phyloP scores from a whole-genome alignment of 495 filamentous ascomycete species.

The Bryoglossum gracile region DNA sequence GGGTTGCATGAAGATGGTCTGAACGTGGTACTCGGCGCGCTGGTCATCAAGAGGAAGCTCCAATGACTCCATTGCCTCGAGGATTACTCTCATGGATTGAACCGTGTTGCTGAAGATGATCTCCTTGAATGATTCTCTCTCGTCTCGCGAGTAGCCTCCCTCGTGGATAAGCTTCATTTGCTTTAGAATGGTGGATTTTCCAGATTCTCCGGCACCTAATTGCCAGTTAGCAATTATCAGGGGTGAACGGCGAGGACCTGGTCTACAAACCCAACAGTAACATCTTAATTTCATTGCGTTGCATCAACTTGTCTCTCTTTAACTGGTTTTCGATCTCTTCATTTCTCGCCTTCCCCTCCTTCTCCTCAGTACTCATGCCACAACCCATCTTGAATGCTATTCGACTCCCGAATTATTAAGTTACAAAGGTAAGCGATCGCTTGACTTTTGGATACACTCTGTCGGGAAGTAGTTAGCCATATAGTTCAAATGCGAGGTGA shows the following conservation, averaged over 20 bases:
- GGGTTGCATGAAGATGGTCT: constrained; percentile 94
- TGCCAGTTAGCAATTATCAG: neutral
- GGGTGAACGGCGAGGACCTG: neutral
- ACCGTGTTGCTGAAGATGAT: constrained; percentile 98
- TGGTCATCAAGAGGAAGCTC: constrained; percentile 84
- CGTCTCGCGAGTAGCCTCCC: constrained; percentile 70
- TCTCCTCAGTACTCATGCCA: constrained; percentile 99
- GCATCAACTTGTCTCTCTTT: constrained; percentile 90
- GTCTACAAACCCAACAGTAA: constrained; percentile 79
- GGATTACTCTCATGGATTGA: constrained; percentile 91
- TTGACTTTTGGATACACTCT: no score
- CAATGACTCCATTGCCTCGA: constrained; percentile 92
- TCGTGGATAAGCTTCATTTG: constrained; percentile 95
- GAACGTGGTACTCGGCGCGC: constrained; percentile 85
- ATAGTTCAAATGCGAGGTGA: no score
- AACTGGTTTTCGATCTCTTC: constrained; percentile 99
- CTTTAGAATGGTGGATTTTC: constrained; percentile 98
- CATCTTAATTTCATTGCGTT: constrained; percentile 99
- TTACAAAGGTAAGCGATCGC: no score
- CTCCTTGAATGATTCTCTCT: constrained; percentile 83
- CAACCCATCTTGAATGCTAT: constrained; percentile 98
- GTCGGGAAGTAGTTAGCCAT: no score
- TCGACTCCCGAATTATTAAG: no score
- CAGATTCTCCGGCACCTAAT: constrained; percentile 95
- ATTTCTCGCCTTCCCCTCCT: constrained; percentile 99